Evolutionary conservation across 169 alveolate species (phyloP).

Genomic region (Cryptosporidium ubiquitum): DNA sequence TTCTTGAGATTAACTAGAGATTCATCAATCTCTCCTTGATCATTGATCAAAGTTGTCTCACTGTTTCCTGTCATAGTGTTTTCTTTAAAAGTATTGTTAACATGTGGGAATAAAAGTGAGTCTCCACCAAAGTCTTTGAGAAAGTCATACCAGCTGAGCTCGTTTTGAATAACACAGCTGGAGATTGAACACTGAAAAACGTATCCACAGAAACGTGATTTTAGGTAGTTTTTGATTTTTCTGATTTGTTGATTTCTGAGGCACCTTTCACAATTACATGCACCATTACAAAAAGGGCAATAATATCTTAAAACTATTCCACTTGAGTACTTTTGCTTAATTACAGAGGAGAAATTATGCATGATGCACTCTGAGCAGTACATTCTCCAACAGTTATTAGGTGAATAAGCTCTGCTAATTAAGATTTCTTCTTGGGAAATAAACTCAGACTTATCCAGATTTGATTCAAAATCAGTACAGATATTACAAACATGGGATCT

Average conservation of each 20-base stretch:
- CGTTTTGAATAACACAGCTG: conserved; percentile 13
- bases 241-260: conserved; percentile 62
- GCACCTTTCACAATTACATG: conserved; percentile 71
- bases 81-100: not conserved
- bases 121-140: conserved; percentile 45
- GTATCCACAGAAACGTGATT: conserved; percentile 42
- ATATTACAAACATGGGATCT: conserved; percentile 39
- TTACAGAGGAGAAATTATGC: conserved; percentile 65
- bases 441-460: not conserved
- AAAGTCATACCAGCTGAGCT: conserved; percentile 55
- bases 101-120: not conserved
- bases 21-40: conserved; percentile 43
- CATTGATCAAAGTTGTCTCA: not conserved
- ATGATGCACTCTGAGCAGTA: conserved; percentile 68
- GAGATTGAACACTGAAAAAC: conserved; percentile 45
- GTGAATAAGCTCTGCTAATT: conserved; percentile 42
- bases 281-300: conserved; percentile 66
- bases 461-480: conserved; percentile 39
- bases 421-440: conserved; percentile 5
- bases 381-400: conserved; percentile 73
- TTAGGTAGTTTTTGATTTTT: conserved; percentile 55
- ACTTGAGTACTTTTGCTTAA: conserved; percentile 62
- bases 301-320: conserved; percentile 61
- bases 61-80: not conserved
- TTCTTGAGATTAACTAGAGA: conserved; percentile 11